Base-by-base conservation (phyloP, 2,329 filamentous ascomycete species). In the Venturia asperata region DNA sequence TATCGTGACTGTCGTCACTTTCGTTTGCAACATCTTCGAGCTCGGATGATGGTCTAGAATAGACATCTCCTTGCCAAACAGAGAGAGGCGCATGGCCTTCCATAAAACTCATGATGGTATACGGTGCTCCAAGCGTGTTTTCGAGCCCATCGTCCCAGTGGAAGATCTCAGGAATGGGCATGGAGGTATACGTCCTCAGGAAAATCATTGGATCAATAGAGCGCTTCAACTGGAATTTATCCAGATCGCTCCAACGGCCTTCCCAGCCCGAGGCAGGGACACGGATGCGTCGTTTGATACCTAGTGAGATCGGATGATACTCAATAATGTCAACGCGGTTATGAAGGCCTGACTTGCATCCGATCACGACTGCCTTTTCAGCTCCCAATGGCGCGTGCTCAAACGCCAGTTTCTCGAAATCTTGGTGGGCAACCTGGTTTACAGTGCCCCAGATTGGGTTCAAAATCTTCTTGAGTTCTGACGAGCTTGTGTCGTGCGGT, bases 261-360 rank as follows among this genome's bases (percentile, higher is more conserved):
- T 45, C 62, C 47, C 47, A 56, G 2, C 63, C 63, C 5, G 34
- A 61, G 10, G 63, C 63, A 1, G 63, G 63, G 19, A 65, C 24
- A 5, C 62, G 62, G 5, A 64, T 37, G 24, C 43, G 39, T 10
- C 62, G 45, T 41, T 15, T 17, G 4, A n/a, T 45, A 45, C 24
- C 39, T n/a, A n/a, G n/a, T n/a, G n/a, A n/a, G 13, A 6, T 10
- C 13, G 27, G 49, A 27, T 55, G 49, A 30, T 55, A 64, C 6
- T 41, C 21, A 11, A 64, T 19, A n/a, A 64, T 1, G 3, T 11
- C 21, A 1, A 64, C 62, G 21, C 13, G 27, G 24, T 64, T 64
- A 45, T 64, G 24, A 2, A 4, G 39, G 4, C 61, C 61, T 3
- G 56, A 1, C 17, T 41, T 41, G 6, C 7, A 3, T 3, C 34